These are phyloP conservation scores for Populus hybrid DNA, from an alignment of 441 rosid species.

Conservation along the genomic window DNA sequence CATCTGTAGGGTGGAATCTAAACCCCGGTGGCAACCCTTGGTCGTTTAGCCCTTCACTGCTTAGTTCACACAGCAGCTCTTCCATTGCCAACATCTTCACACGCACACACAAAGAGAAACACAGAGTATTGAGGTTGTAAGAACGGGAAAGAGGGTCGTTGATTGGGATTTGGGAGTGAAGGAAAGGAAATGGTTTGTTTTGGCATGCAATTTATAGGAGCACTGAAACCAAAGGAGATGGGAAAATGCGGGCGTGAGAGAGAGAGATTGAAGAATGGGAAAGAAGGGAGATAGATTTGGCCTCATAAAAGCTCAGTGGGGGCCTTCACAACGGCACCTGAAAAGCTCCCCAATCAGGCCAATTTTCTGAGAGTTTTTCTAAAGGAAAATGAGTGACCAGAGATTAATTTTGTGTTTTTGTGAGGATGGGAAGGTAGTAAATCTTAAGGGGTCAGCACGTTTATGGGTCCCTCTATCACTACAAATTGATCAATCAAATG, in stretches of 20 bases:
- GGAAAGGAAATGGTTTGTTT: slow-evolving; percentile 14
- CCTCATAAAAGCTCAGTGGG: neutral
- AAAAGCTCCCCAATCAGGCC: neutral
- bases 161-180: neutral
- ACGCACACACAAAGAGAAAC: neutral
- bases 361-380: neutral
- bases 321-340: neutral
- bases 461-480: neutral
- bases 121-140: neutral
- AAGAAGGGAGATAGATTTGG: neutral
- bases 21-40: slow-evolving; percentile 93
- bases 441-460: neutral
- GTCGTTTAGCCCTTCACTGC: slow-evolving; percentile 51
- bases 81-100: slow-evolving; percentile 57
- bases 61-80: slow-evolving; percentile 63
- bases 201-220: slow-evolving; percentile 27
- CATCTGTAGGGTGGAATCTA: slow-evolving; percentile 94
- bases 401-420: neutral
- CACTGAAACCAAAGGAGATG: slow-evolving; percentile 38
- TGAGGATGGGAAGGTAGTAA: neutral
- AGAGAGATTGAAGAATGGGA: neutral
- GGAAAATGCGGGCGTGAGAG: neutral
- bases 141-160: neutral
- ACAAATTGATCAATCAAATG: neutral
- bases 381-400: neutral